Evolutionary conservation across 2,329 filamentous ascomycete genomes (phyloP).

Genomic region (Nemania sp.): DNA sequence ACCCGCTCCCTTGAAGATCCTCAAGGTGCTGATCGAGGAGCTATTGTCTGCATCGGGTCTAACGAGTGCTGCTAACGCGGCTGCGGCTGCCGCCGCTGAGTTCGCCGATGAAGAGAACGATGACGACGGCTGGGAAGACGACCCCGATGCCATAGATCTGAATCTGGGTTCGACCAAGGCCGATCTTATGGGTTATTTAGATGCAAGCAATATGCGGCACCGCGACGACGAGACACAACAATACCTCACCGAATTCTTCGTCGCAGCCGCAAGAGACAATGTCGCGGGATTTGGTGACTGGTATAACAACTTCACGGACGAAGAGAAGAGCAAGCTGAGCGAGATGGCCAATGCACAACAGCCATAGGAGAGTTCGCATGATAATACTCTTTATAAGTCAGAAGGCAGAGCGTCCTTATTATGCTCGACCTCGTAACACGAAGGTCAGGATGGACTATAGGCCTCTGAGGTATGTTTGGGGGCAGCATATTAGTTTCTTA

Average conservation of each 20-base stretch:
- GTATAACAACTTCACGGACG: slow-evolving; percentile 58
- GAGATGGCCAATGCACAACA: slow-evolving; percentile 48
- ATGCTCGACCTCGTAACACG: neutral
- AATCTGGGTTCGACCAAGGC: slow-evolving; percentile 67
- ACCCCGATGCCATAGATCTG: slow-evolving; percentile 77
- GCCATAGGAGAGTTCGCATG: slow-evolving; percentile 6
- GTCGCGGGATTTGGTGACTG: slow-evolving; percentile 59
- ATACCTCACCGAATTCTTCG: slow-evolving; percentile 83
- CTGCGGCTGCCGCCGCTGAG: slow-evolving; percentile 61
- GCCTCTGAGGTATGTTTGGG: neutral
- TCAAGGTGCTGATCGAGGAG: slow-evolving; percentile 95
- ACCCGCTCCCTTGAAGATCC: slow-evolving; percentile 86
- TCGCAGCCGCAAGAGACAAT: slow-evolving; percentile 59
- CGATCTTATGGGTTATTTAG: slow-evolving; percentile 79
- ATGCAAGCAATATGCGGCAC: slow-evolving; percentile 62
- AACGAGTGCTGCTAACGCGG: slow-evolving; percentile 62
- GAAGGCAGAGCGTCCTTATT: neutral
- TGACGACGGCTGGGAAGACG: slow-evolving; percentile 88
- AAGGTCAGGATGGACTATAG: neutral
- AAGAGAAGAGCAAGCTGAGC: slow-evolving; percentile 60
- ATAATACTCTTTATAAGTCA: neutral
- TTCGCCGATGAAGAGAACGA: slow-evolving; percentile 66
- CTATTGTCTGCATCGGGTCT: slow-evolving; percentile 77
- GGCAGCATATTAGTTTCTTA: neutral
- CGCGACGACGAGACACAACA: slow-evolving; percentile 89